Evolutionary conservation across 139 green algal species (phyloP).

Genomic region (Diplosphaera chodatii): DNA sequence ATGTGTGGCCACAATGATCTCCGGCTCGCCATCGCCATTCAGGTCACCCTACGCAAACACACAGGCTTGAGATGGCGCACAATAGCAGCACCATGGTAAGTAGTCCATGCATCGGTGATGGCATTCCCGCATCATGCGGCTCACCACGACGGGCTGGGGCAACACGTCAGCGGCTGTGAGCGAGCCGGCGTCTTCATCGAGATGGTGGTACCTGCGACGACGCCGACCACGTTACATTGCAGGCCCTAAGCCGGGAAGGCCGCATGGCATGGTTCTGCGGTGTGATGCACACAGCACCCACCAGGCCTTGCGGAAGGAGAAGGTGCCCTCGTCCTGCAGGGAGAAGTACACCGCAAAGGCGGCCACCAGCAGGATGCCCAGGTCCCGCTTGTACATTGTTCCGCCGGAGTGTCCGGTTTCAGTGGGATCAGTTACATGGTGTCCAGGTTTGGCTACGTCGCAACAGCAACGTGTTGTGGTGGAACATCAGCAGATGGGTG

Average conservation of each 20-base stretch:
- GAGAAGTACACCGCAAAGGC: slow-evolving; percentile 68
- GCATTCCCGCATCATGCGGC: neutral
- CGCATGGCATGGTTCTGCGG: neutral
- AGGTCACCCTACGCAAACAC: slow-evolving; percentile 72
- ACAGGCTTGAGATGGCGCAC: neutral
- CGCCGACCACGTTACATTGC: too few relatives aligned
- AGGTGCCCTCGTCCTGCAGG: slow-evolving; percentile 72
- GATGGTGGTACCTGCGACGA: slow-evolving; percentile 40
- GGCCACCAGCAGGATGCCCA: slow-evolving; percentile 72
- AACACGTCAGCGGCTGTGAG: slow-evolving; percentile 4
- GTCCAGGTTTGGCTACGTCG: too few relatives aligned
- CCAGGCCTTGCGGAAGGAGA: slow-evolving; percentile 85
- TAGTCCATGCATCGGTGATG: neutral
- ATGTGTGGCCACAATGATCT: slow-evolving; percentile 76
- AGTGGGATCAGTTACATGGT: neutral
- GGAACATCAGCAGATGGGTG: too few relatives aligned
- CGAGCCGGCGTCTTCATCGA: slow-evolving; percentile 7
- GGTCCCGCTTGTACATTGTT: slow-evolving; percentile 64
- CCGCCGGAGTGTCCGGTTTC: too few relatives aligned
- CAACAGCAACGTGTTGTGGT: too few relatives aligned
- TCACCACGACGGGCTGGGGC: slow-evolving; percentile 16
- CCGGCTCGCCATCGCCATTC: slow-evolving; percentile 89
- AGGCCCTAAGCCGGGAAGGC: neutral
- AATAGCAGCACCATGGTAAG: neutral
- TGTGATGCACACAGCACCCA: slow-evolving; percentile 14